A percentile compares a stretch with the other conserved stretches of the same genome.
Evolutionary conservation across 257 asterid species (phyloP).

Genomic region (Scutellaria galericulata): DNA sequence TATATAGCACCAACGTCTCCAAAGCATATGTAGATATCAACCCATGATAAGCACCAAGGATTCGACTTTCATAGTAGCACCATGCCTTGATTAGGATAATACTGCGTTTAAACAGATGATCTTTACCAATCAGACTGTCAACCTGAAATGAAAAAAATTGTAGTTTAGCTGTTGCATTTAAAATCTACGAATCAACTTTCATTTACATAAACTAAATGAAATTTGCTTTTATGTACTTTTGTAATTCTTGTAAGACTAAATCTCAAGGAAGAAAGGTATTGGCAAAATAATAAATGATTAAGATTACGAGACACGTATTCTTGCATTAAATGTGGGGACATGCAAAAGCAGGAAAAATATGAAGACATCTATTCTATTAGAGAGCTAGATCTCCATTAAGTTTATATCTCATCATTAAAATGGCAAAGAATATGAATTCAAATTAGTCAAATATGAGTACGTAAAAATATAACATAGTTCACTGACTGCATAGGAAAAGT

Average conservation of each 20-base stretch:
- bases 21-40: conserved; percentile 93
- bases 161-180: conserved; percentile 8
- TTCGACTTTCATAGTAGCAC: conserved; percentile 98
- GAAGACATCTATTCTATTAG: not conserved
- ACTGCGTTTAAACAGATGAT: conserved; percentile 86
- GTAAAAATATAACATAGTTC: not conserved
- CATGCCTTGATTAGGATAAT: conserved; percentile 87
- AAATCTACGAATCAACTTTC: conserved; percentile 24
- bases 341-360: not conserved
- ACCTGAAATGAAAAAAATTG: conserved; percentile 56
- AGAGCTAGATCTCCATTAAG: not conserved
- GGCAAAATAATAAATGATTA: not conserved
- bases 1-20: conserved; percentile 87
- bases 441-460: not conserved
- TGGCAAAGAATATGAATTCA: conserved; percentile 12
- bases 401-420: conserved; percentile 2
- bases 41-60: conserved; percentile 93
- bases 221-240: not conserved
- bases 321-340: not conserved
- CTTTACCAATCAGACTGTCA: conserved; percentile 76
- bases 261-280: conserved; percentile 5
- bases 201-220: not conserved
- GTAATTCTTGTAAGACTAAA: not conserved
- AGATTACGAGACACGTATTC: not conserved
- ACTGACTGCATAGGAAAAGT: conserved; percentile 8